A percentile compares a stretch with the other conserved stretches of the same genome.
Evolutionary conservation across 352 stramenopile species (phyloP).

Genomic region (Phytophthora nicotianae): DNA sequence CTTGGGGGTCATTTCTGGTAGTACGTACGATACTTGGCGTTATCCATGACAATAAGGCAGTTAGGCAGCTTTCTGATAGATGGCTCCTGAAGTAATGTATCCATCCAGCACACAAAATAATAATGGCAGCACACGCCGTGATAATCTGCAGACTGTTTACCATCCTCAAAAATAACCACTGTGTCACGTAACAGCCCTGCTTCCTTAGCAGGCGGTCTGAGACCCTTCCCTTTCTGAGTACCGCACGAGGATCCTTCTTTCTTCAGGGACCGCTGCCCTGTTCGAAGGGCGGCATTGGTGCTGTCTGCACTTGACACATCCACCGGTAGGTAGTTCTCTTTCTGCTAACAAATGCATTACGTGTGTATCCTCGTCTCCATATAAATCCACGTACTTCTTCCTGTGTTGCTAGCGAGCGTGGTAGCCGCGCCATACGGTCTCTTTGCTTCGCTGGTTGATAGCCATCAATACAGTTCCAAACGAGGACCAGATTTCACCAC

Average conservation of each 20-base stretch:
- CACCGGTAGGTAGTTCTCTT: background rate
- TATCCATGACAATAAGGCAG: slow-evolving; percentile 18
- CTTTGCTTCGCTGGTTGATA: background rate
- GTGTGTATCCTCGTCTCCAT: background rate
- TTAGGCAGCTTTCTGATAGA: background rate
- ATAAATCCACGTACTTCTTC: background rate
- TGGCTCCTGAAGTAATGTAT: slow-evolving; percentile 2
- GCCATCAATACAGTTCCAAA: background rate
- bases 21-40: background rate
- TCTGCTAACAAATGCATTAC: background rate
- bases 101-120: slow-evolving; percentile 18
- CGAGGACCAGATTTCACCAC: background rate
- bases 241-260: slow-evolving; percentile 2
- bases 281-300: background rate
- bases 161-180: slow-evolving; percentile 26
- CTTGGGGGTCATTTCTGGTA: too few species aligned
- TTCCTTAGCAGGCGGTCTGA: background rate
- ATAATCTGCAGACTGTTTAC: slow-evolving; percentile 18
- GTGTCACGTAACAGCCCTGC: background rate
- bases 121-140: slow-evolving; percentile 30
- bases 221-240: background rate
- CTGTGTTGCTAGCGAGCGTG: background rate
- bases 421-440: background rate
- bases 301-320: background rate
- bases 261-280: background rate